Base-by-base conservation (phyloP, 2,329 filamentous ascomycete species). In the Botrytis fabae region DNA sequence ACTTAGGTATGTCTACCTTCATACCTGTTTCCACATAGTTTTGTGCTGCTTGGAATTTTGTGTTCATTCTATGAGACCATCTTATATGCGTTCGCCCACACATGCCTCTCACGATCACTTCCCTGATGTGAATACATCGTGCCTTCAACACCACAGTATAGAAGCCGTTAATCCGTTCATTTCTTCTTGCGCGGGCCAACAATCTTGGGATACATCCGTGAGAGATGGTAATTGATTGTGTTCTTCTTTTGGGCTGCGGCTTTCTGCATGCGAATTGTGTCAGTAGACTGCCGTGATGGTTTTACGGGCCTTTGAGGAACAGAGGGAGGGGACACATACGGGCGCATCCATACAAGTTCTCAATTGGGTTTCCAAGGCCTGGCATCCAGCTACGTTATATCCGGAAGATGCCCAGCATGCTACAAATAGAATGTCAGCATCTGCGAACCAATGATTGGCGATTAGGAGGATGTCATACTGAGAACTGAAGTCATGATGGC, bases 221-320 rank as follows among this genome's bases (percentile, higher is more conserved):
- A 88, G 61, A 98, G 85, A 82, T 98, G 95, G 86, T 95, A 95
- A 84, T 98, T 98, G 88, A 98, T 94, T 76, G 88, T 90, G 82
- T 90, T 95, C 85, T 91, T 93, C 81, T 89, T 88, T 76, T 83
- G 82, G 72, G 84, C 82, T 76, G 82, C 82, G 65, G 86, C 82
- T 86, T 86, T 89, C 89, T 91, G 80, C 75, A 73, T 25, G 54
- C 2, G 35, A 2, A 18, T 7, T 18, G 12, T n/a, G 35, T 48
- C 7, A 64, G 69, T 75, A 28, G 35, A 28, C 18, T 32, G 10
- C 28, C n/a, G 14, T 12, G 1, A 28, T 42, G n/a, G n/a, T 40
- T 40, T 28, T 63, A 5, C 4, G 4, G 1, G 2, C 14, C 20
- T 28, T 20, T 28, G 22, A 35, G 44, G 9, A 42, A 4, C 22